Evolutionary conservation across 1,284 basidiomycete species (phyloP).

Genomic region (Cystobasidium pallidum): DNA sequence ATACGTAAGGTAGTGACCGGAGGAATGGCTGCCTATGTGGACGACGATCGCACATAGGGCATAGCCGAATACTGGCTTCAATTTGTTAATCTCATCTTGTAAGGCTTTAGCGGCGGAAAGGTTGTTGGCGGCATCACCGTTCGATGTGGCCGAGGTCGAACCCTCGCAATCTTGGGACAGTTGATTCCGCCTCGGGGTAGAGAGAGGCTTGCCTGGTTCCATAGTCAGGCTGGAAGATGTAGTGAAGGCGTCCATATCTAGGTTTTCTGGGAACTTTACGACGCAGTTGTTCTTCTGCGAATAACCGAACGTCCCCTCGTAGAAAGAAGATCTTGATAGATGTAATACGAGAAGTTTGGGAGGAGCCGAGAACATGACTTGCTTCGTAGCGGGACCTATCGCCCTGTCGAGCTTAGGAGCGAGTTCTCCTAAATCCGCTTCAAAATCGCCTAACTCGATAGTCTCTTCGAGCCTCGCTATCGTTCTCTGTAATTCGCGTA

Average conservation of each 20-base stretch:
- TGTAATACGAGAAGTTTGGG: constrained; percentile 53
- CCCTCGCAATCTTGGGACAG: not conserved
- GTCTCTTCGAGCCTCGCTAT: constrained; percentile 66
- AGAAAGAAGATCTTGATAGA: constrained; percentile 37
- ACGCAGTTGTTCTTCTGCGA: constrained; percentile 76
- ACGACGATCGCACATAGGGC: constrained; percentile 79
- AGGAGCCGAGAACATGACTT: constrained; percentile 82
- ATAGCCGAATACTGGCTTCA: constrained; percentile 62
- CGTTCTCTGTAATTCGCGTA: constrained; percentile 69
- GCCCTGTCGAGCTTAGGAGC: constrained; percentile 68
- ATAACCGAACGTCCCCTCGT: constrained; percentile 32
- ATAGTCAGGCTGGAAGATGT: constrained; percentile 68
- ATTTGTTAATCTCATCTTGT: not conserved
- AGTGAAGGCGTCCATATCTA: constrained; percentile 81
- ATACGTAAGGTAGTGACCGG: constrained; percentile 88
- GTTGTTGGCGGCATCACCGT: not conserved
- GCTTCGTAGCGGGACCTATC: constrained; percentile 73
- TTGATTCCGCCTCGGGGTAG: constrained; percentile 8
- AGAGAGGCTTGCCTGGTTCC: constrained; percentile 47
- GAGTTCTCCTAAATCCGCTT: constrained; percentile 75
- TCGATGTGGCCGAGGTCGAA: not conserved
- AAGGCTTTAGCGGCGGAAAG: not conserved
- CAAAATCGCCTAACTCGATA: constrained; percentile 73
- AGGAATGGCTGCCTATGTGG: constrained; percentile 84
- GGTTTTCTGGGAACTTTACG: constrained; percentile 79